phyloP scores from a whole-genome alignment of 2,329 filamentous ascomycete genomes.

The Chaetomium sp. region DNA sequence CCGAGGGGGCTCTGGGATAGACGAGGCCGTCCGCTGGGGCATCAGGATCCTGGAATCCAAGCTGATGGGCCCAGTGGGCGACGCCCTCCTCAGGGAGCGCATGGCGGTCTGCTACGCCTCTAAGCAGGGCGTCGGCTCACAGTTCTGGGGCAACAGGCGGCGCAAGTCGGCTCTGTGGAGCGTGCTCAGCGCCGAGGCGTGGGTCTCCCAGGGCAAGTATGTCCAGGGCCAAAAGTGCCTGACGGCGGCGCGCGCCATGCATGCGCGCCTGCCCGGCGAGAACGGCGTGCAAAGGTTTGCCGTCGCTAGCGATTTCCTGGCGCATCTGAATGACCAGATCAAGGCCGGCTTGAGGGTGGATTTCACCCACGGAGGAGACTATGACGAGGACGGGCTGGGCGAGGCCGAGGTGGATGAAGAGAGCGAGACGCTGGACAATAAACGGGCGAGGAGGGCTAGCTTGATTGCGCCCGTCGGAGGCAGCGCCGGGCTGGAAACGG shows the following conservation, averaged over 20 bases:
- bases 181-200: conserved; percentile 78
- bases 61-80: conserved; percentile 72
- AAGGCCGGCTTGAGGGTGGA: conserved; percentile 48
- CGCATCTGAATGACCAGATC: conserved; percentile 53
- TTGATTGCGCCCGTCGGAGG: conserved; percentile 46
- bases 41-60: conserved; percentile 76
- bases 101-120: conserved; percentile 81
- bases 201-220: conserved; percentile 76
- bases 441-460: conserved; percentile 45
- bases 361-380: conserved; percentile 26
- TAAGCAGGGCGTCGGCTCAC: conserved; percentile 66
- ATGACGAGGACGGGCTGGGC: conserved; percentile 37
- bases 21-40: conserved; percentile 86
- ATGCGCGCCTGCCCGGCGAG: conserved; percentile 52
- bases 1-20: conserved; percentile 75
- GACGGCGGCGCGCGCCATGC: conserved; percentile 64
- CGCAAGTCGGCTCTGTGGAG: conserved; percentile 92
- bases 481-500: conserved; percentile 39
- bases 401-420: conserved; percentile 39
- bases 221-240: conserved; percentile 78
- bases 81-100: conserved; percentile 82
- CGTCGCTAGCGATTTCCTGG: conserved; percentile 55
- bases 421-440: conserved; percentile 38
- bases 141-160: conserved; percentile 69
- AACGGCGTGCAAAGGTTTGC: conserved; percentile 56